Evolutionary conservation across 192 early-diverging fungal genomes (phyloP).

Genomic region (Backusella sp.): DNA sequence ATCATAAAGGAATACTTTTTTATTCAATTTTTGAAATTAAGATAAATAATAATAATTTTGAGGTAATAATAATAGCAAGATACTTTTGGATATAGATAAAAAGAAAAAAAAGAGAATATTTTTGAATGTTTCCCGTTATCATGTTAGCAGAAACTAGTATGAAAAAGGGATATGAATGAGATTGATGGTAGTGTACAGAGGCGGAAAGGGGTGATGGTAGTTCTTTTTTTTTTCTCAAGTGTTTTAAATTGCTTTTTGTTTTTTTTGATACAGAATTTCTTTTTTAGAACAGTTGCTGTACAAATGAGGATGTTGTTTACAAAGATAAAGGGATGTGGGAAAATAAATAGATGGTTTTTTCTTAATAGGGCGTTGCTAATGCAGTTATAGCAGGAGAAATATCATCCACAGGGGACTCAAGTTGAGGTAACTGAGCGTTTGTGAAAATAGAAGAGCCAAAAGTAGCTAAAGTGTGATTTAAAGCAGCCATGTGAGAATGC

Average conservation of each 20-base stretch:
- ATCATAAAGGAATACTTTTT: neutral
- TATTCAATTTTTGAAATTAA: conserved; percentile 9
- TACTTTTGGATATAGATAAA: conserved; percentile 5
- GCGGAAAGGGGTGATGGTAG: neutral
- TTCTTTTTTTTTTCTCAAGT: conserved; percentile 7
- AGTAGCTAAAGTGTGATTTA: conserved; percentile 36
- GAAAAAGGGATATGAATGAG: neutral
- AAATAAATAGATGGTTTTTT: neutral
- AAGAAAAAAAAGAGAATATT: neutral
- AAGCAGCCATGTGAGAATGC: conserved; percentile 70
- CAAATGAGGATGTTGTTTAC: neutral
- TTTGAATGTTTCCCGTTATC: neutral
- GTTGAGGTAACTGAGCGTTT: neutral
- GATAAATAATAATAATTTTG: conserved; percentile 6
- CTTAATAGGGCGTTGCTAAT: conserved; percentile 6
- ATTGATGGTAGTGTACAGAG: neutral
- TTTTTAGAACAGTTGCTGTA: neutral
- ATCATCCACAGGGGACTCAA: neutral
- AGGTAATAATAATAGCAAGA: conserved; percentile 7
- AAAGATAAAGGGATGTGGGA: conserved; percentile 9
- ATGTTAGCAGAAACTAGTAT: neutral
- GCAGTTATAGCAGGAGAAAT: neutral
- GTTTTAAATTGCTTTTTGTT: neutral
- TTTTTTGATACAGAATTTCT: neutral
- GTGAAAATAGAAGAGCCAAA: conserved; percentile 30